These are phyloP conservation scores for Ascocoryne sarcoides DNA, from an alignment of 2,329 filamentous ascomycete genomes.

Conservation along the genomic window DNA sequence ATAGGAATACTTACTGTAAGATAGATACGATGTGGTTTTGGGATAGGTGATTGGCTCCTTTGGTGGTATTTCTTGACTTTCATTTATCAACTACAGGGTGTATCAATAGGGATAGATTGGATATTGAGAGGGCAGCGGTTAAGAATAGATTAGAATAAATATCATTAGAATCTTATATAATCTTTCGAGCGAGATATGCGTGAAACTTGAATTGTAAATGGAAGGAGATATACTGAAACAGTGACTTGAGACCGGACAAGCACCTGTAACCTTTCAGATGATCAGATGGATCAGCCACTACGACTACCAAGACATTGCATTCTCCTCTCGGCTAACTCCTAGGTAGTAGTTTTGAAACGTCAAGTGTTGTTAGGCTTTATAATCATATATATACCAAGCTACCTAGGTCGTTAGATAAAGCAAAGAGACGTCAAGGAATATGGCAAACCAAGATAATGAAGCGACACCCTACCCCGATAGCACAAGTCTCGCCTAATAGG, in stretches of 20 bases:
- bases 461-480: slow-evolving; percentile 7
- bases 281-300: slow-evolving; percentile 8
- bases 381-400: slow-evolving; percentile 10
- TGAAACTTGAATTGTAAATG: too few relatives aligned
- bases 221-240: too few relatives aligned
- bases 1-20: background rate
- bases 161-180: too few relatives aligned
- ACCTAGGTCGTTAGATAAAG: slow-evolving; percentile 13
- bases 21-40: background rate
- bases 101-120: too few relatives aligned
- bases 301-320: slow-evolving; percentile 6
- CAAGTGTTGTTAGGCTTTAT: slow-evolving; percentile 4
- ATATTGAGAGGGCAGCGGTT: too few relatives aligned
- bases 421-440: slow-evolving; percentile 9
- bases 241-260: slow-evolving; percentile 5
- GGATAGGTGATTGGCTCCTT: too few relatives aligned
- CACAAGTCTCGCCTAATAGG: slow-evolving; percentile 11
- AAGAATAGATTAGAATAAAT: too few relatives aligned
- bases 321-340: slow-evolving; percentile 6
- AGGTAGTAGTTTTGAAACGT: slow-evolving; percentile 4
- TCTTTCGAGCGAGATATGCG: too few relatives aligned
- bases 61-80: too few relatives aligned
- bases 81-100: too few relatives aligned
- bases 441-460: slow-evolving; percentile 10
- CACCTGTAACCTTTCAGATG: slow-evolving; percentile 8